Percentiles rank a stretch among this genome's conserved stretches.
phyloP scores from a whole-genome alignment of 1,284 basidiomycete genomes.

The Schizophyllum amplum region DNA sequence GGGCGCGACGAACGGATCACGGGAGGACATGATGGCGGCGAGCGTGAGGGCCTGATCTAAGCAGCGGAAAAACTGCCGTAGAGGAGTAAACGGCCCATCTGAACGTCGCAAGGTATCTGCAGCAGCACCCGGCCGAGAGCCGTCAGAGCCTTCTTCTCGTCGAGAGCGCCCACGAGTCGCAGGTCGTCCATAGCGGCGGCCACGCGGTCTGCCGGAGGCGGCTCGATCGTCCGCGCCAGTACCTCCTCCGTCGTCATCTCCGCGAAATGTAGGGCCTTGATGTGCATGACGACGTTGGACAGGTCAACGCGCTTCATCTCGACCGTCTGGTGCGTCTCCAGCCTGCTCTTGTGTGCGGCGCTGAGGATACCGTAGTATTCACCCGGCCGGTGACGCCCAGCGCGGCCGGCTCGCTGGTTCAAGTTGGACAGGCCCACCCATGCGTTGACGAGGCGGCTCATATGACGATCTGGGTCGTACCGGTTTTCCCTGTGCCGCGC shows the following conservation, averaged over 20 bases:
- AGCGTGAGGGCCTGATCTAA: slow-evolving; percentile 85
- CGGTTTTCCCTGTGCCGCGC: slow-evolving; percentile 88
- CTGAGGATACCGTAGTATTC: slow-evolving; percentile 89
- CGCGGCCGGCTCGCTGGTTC: slow-evolving; percentile 90
- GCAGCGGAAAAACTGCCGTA: slow-evolving; percentile 93
- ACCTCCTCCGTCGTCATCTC: slow-evolving; percentile 86
- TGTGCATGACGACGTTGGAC: slow-evolving; percentile 91
- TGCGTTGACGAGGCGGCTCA: slow-evolving; percentile 81
- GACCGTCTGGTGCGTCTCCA: slow-evolving; percentile 83
- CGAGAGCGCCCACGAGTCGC: slow-evolving; percentile 84
- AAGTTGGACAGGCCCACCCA: slow-evolving; percentile 94
- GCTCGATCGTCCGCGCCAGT: slow-evolving; percentile 80
- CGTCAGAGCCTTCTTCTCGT: slow-evolving; percentile 72
- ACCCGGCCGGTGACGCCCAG: slow-evolving; percentile 86
- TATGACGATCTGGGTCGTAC: slow-evolving; percentile 87
- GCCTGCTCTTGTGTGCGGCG: slow-evolving; percentile 48
- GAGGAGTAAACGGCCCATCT: slow-evolving; percentile 85
- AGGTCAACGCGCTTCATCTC: slow-evolving; percentile 96
- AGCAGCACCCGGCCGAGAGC: slow-evolving; percentile 84
- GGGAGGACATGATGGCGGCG: slow-evolving; percentile 83
- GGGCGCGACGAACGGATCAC: slow-evolving; percentile 88
- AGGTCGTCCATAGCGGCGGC: slow-evolving; percentile 77
- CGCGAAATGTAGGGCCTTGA: slow-evolving; percentile 94
- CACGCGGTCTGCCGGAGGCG: slow-evolving; percentile 78
- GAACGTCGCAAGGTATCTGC: slow-evolving; percentile 85